These are phyloP conservation scores for Phanerochaete sordida DNA, from an alignment of 768 basidiomycete genomes.

Conservation along the genomic window DNA sequence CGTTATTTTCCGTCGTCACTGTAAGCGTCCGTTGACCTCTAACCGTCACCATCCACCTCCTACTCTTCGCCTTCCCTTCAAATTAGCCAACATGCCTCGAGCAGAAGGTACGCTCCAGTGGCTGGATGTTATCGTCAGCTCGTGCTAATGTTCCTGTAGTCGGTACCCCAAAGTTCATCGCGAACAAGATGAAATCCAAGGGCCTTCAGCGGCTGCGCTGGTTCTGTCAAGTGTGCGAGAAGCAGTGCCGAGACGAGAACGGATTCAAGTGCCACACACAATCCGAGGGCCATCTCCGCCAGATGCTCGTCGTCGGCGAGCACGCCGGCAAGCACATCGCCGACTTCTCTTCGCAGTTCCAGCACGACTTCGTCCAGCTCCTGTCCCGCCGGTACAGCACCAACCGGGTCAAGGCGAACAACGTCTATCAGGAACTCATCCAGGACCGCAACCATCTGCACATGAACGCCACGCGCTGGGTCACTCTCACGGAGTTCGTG, in stretches of 20 bases:
- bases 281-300: slow-evolving; percentile 87
- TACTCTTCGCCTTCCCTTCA: no score
- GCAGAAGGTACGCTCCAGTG: slow-evolving; percentile 59
- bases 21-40: no score
- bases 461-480: slow-evolving; percentile 99
- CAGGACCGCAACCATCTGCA: slow-evolving; percentile 91
- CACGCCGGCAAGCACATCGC: slow-evolving; percentile 89
- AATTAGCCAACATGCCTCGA: slow-evolving; percentile 60
- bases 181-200: slow-evolving; percentile 97
- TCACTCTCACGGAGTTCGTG: slow-evolving; percentile 93
- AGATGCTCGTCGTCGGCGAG: slow-evolving; percentile 97
- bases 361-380: slow-evolving; percentile 87
- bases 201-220: slow-evolving; percentile 93
- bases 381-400: slow-evolving; percentile 92
- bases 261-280: slow-evolving; percentile 95
- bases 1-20: no score
- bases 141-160: slow-evolving; percentile 37
- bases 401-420: slow-evolving; percentile 91
- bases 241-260: slow-evolving; percentile 98
- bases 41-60: no score
- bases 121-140: neutral
- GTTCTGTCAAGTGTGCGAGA: slow-evolving; percentile 99
- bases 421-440: slow-evolving; percentile 97
- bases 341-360: slow-evolving; percentile 85
- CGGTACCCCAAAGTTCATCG: slow-evolving; percentile 85